A percentile compares a stretch with the other conserved stretches of the same genome.
phyloP scores from a whole-genome alignment of 208 protist genomes.

The Acanthamoeba culbertsoni region DNA sequence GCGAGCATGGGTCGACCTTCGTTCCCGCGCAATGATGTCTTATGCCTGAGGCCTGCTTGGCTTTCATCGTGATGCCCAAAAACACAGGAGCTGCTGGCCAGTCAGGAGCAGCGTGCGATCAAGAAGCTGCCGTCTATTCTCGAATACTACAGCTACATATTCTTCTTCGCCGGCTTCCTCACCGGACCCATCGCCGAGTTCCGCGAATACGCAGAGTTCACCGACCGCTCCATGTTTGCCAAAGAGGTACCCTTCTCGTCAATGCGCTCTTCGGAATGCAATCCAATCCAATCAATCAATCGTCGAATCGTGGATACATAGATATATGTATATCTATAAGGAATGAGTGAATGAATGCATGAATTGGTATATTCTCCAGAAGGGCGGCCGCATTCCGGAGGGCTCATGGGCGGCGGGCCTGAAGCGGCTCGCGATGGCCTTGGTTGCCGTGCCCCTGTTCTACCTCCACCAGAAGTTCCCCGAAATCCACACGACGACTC shows the following conservation, averaged over 20 bases:
- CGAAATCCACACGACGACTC: neutral
- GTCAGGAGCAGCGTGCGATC: slow-evolving; percentile 52
- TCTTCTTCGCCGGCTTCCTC: slow-evolving; percentile 75
- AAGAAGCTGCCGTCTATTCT: slow-evolving; percentile 71
- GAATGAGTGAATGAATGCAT: no score
- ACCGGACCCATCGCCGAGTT: slow-evolving; percentile 77
- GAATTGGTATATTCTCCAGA: neutral
- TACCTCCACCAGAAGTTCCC: neutral
- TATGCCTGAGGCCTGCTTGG: no score
- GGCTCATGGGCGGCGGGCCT: neutral
- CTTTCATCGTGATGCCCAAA: neutral
- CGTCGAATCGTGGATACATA: no score
- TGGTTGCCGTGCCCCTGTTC: neutral
- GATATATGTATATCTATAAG: no score
- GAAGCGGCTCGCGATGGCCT: neutral
- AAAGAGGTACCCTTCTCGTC: neutral
- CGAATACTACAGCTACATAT: slow-evolving; percentile 78
- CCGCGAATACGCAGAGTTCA: slow-evolving; percentile 69
- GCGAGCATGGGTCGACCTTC: neutral
- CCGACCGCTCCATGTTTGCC: neutral
- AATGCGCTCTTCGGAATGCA: neutral
- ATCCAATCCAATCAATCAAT: no score
- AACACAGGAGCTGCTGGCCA: neutral
- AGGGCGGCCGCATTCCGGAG: neutral
- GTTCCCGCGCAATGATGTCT: neutral